Conservation (phyloP, 495 filamentous ascomycete species). For the Penicillium crystallinum region DNA sequence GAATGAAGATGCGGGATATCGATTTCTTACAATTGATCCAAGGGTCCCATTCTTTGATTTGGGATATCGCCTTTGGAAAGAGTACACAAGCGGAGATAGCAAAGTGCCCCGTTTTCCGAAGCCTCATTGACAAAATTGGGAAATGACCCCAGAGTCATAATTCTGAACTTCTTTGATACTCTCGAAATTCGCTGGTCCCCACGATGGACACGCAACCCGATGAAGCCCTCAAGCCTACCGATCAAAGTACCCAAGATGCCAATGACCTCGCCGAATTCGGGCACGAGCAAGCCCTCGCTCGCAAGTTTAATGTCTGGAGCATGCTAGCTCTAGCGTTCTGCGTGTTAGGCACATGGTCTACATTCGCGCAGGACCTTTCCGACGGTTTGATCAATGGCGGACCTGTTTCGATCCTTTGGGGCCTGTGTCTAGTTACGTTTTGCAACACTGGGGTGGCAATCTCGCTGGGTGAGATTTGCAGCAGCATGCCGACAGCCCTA, state of each 20-base stretch:
- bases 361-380: slow-evolving; percentile 40
- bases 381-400: slow-evolving; percentile 43
- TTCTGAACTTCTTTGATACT: neutral
- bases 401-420: slow-evolving; percentile 44
- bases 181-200: no score
- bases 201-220: slow-evolving; percentile 32
- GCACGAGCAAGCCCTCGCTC: slow-evolving; percentile 42
- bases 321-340: slow-evolving; percentile 42
- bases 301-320: slow-evolving; percentile 47
- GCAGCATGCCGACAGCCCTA: slow-evolving; percentile 42
- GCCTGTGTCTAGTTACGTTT: slow-evolving; percentile 35
- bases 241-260: slow-evolving; percentile 40
- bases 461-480: slow-evolving; percentile 42
- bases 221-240: slow-evolving; percentile 27
- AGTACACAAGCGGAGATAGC: neutral
- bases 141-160: slow-evolving; percentile 10
- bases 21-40: no score
- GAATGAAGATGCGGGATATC: neutral
- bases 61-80: neutral
- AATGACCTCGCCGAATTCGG: slow-evolving; percentile 46
- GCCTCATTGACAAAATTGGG: slow-evolving; percentile 3
- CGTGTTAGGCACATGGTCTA: slow-evolving; percentile 44
- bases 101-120: neutral
- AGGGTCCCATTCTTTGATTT: neutral
- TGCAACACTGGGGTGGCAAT: slow-evolving; percentile 44